These are phyloP conservation scores for Didymella arachidicola DNA, from an alignment of 2,329 filamentous ascomycete species.

Conservation along the genomic window DNA sequence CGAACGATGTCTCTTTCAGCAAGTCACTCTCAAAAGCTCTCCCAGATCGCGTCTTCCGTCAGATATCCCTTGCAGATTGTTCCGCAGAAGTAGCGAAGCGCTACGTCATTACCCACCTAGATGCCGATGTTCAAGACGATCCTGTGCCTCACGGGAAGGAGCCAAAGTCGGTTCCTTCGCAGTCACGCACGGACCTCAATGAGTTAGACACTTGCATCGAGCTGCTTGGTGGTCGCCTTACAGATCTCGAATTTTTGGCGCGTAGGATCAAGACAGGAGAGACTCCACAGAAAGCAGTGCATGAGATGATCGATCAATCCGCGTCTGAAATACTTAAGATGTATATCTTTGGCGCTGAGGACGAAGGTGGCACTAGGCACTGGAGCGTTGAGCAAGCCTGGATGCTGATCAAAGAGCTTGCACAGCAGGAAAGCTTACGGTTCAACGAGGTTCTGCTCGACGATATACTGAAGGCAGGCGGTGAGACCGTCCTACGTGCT, in stretches of 20 bases:
- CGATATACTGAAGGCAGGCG: constrained; percentile 74
- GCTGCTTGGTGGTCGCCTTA: constrained; percentile 87
- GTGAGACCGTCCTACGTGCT: constrained; percentile 78
- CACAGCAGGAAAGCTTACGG: constrained; percentile 70
- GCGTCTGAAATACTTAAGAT: constrained; percentile 92
- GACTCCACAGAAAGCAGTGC: constrained; percentile 78
- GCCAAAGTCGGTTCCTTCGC: constrained; percentile 55
- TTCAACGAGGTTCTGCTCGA: constrained; percentile 88
- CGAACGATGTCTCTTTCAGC: constrained; percentile 85
- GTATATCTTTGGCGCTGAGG: constrained; percentile 74
- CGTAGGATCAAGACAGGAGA: constrained; percentile 88
- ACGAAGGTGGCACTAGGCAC: constrained; percentile 61
- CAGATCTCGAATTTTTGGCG: constrained; percentile 93
- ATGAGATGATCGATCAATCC: constrained; percentile 87
- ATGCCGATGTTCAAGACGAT: constrained; percentile 57
- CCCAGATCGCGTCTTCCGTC: constrained; percentile 88
- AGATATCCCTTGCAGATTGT: constrained; percentile 85
- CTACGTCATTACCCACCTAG: constrained; percentile 85
- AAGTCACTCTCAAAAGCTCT: constrained; percentile 87
- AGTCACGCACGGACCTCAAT: constrained; percentile 63
- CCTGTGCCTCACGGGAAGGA: constrained; percentile 49
- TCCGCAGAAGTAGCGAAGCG: constrained; percentile 83
- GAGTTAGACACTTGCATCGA: constrained; percentile 85
- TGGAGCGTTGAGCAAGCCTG: constrained; percentile 91
- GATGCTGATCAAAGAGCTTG: constrained; percentile 82